Base-by-base conservation (phyloP, 2,329 filamentous ascomycete genomes). In the Neurospora sp. region DNA sequence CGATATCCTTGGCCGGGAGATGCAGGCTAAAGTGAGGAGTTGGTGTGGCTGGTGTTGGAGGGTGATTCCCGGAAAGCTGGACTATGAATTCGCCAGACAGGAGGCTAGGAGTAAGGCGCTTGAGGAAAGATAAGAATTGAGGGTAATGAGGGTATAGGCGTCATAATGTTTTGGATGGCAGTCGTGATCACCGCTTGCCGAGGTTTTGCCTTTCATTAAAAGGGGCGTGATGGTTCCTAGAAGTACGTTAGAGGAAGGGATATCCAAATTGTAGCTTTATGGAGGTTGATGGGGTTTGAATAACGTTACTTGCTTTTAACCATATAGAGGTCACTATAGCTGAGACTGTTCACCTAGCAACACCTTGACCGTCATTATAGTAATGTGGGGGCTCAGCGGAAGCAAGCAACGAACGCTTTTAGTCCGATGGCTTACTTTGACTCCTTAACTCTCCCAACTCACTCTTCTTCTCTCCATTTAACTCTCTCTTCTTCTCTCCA, bases 11-110 rank as follows among this genome's bases (percentile, higher is more conserved):
- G 84, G 85, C 17, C 83, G 90, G 33, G 95, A 98, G 80, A 85
- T 89, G 69, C 83, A 83, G 15, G 92, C 92, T 0, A 80, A 81
- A 67, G 84, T 88, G 70, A 86, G 94, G 71, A 93, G 91, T 77
- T 97, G 93, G 92, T 98, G 94, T 79, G 92, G 91, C 0, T 97
- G 95, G 94, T 98, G 95, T 79, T 88, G 85, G 79, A 85, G 93
- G 71, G 89, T 93, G 3, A 87, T 96, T 68, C 89, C 89, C 0
- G 85, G 88, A 2, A 78, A 80, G 52, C 82, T 80, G 73, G 86
- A 88, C 57, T 74, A 74, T 11, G 77, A 80, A 69, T 66, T 67
- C 5, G 76, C 73, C 19, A 71, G 70, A 67, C 69, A 70, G 52
- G 38, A 37, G 17, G 57, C 70, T 15, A 38, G 39, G 70, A 67